A percentile compares a stretch with the other conserved stretches of the same genome.
phyloP scores from a whole-genome alignment of 2,329 filamentous ascomycete genomes.

The Calonectria hongkongensis region DNA sequence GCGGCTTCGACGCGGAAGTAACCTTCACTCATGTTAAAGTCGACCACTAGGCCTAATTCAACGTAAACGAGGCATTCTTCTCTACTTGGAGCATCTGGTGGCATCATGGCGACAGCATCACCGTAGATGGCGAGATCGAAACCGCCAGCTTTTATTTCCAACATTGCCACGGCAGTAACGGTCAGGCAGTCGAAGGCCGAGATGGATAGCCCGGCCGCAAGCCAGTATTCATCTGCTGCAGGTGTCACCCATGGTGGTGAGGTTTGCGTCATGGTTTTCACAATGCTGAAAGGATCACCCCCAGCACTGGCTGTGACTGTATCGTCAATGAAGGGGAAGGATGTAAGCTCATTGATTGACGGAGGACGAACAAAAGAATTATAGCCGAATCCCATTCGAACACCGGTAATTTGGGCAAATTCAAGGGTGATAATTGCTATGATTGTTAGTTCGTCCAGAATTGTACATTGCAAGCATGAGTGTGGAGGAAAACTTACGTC shows the following conservation, averaged over 20 bases:
- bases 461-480: no score
- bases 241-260: neutral
- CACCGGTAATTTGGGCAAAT: slow-evolving; percentile 1
- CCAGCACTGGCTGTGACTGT: neutral
- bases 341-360: neutral
- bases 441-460: neutral
- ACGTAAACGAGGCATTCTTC: slow-evolving; percentile 5
- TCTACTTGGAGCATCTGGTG: neutral
- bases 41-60: neutral
- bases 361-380: neutral
- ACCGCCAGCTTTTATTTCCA: neutral
- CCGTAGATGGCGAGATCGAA: slow-evolving; percentile 12
- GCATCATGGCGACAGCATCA: slow-evolving; percentile 1
- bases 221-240: neutral
- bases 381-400: slow-evolving; percentile 10
- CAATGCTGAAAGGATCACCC: neutral
- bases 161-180: slow-evolving; percentile 1
- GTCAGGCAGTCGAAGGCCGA: neutral
- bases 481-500: neutral
- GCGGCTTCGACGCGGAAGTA: slow-evolving; percentile 8
- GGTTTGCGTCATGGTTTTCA: slow-evolving; percentile 11
- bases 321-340: slow-evolving; percentile 8
- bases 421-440: slow-evolving; percentile 6
- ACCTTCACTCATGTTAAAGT: slow-evolving; percentile 7
- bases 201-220: neutral